Base-by-base conservation (phyloP, 768 basidiomycete species). In the Rhizopogon vesiculosus region DNA sequence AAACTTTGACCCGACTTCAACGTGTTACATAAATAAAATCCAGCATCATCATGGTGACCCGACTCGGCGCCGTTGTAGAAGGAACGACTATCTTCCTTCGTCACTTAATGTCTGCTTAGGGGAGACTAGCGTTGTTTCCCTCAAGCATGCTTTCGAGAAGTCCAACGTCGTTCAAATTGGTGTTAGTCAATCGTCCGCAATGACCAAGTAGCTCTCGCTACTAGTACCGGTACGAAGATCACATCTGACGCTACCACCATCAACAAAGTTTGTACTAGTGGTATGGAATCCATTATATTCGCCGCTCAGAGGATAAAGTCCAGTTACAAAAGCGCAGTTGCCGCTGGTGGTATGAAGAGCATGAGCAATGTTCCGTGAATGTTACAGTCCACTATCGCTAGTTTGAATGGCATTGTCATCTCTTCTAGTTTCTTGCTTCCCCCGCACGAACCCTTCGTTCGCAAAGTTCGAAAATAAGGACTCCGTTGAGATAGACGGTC, bases 211-310 rank as follows among this genome's bases (percentile, higher is more conserved):
- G 93, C 87, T 16, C 84, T 99, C 56, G 80, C 75, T 54, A 82
- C n/a, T n/a, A n/a, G n/a, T n/a, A n/a, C 94, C 12, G 97, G 97
- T 59, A 77, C 97, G 67, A 84, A 80, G 59, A 70, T 85, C 8
- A 80, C 79, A 55, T 95, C 96, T 28, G 97, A 98, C 74, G 95
- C 95, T 19, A 98, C 97, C 35, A 99, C 97, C 45, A 87, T 99
- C 77, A 99, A 99, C 85, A 99, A 99, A 77, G 97, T 99, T 71
- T 99, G 97, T 72, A 96, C 97, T 5, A 94, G 91, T 51, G 97
- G 97, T 57, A 78, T 99, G 81, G 98, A 98, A 74, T 82, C 94
- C 31, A 84, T 98, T 75, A 97, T 93, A 72, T 79, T 98, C 59
- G 97, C 93, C 53, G 81, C 93, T 31, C 97, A 98, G 76, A 84